These are phyloP conservation scores for Cladophialophora bantiana DNA, from an alignment of 2,329 filamentous ascomycete species.

Conservation along the genomic window DNA sequence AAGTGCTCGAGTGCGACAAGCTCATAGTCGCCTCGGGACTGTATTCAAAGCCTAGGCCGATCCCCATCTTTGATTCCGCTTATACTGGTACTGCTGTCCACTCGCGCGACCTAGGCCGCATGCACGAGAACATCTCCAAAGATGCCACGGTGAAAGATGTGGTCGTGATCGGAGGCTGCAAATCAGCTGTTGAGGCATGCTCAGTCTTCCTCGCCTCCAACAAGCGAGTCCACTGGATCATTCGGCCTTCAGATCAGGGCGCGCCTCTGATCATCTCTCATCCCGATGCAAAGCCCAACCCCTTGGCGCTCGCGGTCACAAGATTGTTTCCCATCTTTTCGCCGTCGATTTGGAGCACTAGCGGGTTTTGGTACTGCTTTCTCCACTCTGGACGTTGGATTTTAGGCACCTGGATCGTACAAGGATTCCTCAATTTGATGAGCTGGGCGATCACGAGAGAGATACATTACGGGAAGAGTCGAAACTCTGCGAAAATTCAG, in stretches of 20 bases:
- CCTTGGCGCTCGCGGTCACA: constrained; percentile 9
- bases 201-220: constrained; percentile 15
- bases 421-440: constrained; percentile 13
- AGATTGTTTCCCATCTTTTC: constrained; percentile 16
- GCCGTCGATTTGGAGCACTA: constrained; percentile 15
- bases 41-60: constrained; percentile 41
- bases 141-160: constrained; percentile 19
- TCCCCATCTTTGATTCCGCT: constrained; percentile 14
- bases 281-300: constrained; percentile 4
- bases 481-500: constrained; percentile 9
- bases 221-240: constrained; percentile 21
- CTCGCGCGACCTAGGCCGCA: constrained; percentile 16
- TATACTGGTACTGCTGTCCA: constrained; percentile 17
- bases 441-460: constrained; percentile 8
- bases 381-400: constrained; percentile 12
- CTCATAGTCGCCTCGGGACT: constrained; percentile 43
- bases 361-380: constrained; percentile 17
- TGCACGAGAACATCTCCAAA: constrained; percentile 6
- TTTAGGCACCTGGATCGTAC: background rate
- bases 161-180: constrained; percentile 23
- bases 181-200: constrained; percentile 23
- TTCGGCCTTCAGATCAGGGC: constrained; percentile 13
- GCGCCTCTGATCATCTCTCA: constrained; percentile 18
- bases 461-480: constrained; percentile 16
- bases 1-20: constrained; percentile 41